These are phyloP conservation scores for Closterium sp. DNA, from an alignment of 139 green algal species.

Conservation along the genomic window DNA sequence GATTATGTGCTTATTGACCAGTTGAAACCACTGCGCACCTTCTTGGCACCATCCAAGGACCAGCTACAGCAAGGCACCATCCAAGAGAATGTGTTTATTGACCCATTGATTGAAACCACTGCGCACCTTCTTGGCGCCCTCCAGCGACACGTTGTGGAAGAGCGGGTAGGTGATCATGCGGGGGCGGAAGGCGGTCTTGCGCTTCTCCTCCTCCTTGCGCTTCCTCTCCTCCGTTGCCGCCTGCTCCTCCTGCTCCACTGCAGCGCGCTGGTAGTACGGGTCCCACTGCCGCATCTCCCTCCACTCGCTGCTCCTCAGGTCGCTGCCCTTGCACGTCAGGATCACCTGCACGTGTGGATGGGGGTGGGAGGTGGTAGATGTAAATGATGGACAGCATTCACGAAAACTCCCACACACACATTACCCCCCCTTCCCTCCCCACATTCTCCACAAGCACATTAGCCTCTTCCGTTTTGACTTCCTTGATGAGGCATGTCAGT, in stretches of 20 bases:
- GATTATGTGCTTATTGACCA: too few relatives aligned
- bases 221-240: slow-evolving; percentile 3
- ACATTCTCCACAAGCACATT: not conserved
- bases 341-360: not conserved
- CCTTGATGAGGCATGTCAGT: slow-evolving; percentile 29
- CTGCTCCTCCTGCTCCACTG: not conserved
- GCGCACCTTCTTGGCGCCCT: slow-evolving; percentile 55
- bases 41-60: too few relatives aligned
- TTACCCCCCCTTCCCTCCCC: too few relatives aligned
- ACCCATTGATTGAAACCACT: not conserved
- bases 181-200: slow-evolving; percentile 9
- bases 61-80: too few relatives aligned
- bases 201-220: slow-evolving; percentile 30
- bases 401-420: too few relatives aligned
- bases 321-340: slow-evolving; percentile 40
- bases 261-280: slow-evolving; percentile 12
- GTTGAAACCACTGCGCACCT: too few relatives aligned
- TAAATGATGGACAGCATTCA: not conserved
- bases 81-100: too few relatives aligned
- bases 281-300: slow-evolving; percentile 15
- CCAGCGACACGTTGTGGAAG: slow-evolving; percentile 67
- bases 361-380: not conserved
- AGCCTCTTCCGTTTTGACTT: not conserved
- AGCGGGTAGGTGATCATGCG: slow-evolving; percentile 70
- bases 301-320: slow-evolving; percentile 37